Conservation (phyloP, 2,329 filamentous ascomycete genomes). For the Fusarium torreyae region DNA sequence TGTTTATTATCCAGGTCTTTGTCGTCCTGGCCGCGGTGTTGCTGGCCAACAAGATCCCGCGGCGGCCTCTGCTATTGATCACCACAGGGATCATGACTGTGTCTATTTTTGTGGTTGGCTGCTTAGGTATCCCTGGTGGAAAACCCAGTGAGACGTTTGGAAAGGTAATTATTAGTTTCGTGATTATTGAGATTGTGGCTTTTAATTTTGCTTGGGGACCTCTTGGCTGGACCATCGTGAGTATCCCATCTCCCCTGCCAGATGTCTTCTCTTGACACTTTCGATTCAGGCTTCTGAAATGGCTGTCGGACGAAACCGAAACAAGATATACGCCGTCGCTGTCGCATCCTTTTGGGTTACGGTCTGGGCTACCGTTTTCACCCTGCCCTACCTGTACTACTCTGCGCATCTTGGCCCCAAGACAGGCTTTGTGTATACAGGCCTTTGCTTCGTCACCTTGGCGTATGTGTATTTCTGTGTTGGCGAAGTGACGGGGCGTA, state of each 20-base stretch:
- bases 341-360: conserved; percentile 62
- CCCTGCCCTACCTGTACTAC: conserved; percentile 60
- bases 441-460: conserved; percentile 52
- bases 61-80: conserved; percentile 57
- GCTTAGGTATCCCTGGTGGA: conserved; percentile 56
- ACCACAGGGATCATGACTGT: conserved; percentile 58
- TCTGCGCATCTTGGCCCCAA: conserved; percentile 56
- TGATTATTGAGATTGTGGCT: conserved; percentile 59
- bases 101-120: conserved; percentile 60
- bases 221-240: conserved; percentile 56
- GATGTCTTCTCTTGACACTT: neutral
- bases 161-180: conserved; percentile 59
- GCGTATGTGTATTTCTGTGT: conserved; percentile 58
- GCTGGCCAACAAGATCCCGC: conserved; percentile 58
- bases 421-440: conserved; percentile 58
- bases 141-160: conserved; percentile 50
- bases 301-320: conserved; percentile 63
- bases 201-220: conserved; percentile 64
- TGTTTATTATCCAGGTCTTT: conserved; percentile 61
- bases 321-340: conserved; percentile 52
- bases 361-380: conserved; percentile 59
- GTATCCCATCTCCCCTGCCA: neutral
- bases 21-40: conserved; percentile 58
- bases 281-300: conserved; percentile 58
- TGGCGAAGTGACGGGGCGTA: conserved; percentile 50